Conservation (phyloP, 2,329 filamentous ascomycete species). For the Endocalyx cinctus region DNA sequence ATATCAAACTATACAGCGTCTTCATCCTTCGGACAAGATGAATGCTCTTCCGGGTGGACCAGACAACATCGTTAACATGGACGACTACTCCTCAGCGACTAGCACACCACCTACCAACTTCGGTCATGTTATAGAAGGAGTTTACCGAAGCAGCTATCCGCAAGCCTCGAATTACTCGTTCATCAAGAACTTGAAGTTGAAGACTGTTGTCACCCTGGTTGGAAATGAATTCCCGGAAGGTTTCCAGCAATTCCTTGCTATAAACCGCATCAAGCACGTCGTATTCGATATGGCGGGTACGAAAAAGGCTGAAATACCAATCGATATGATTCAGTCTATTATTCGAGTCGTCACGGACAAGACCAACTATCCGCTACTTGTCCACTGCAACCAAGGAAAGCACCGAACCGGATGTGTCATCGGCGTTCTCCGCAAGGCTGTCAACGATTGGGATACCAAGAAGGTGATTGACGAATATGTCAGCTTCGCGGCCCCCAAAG, state of each 20-base stretch:
- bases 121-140: constrained; percentile 64
- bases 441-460: constrained; percentile 61
- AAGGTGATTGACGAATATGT: constrained; percentile 70
- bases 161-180: constrained; percentile 65
- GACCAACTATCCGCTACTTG: constrained; percentile 71
- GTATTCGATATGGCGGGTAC: constrained; percentile 81
- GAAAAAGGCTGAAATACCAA: constrained; percentile 70
- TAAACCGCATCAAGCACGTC: constrained; percentile 65
- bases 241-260: constrained; percentile 57
- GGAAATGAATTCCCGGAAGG: constrained; percentile 53
- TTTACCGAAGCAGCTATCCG: constrained; percentile 83
- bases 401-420: constrained; percentile 90
- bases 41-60: no score
- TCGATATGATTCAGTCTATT: constrained; percentile 64
- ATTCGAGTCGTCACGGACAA: constrained; percentile 67
- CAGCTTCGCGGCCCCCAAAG: constrained; percentile 57
- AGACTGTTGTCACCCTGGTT: constrained; percentile 71
- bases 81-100: no score
- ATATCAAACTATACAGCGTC: no score
- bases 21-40: no score
- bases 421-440: constrained; percentile 69
- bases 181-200: constrained; percentile 63
- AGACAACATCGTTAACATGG: no score
- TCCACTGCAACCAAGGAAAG: constrained; percentile 94
- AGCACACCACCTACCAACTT: constrained; percentile 67